These are phyloP conservation scores for Nicotiana paniculata DNA, from an alignment of 257 asterid genomes.

Conservation along the genomic window DNA sequence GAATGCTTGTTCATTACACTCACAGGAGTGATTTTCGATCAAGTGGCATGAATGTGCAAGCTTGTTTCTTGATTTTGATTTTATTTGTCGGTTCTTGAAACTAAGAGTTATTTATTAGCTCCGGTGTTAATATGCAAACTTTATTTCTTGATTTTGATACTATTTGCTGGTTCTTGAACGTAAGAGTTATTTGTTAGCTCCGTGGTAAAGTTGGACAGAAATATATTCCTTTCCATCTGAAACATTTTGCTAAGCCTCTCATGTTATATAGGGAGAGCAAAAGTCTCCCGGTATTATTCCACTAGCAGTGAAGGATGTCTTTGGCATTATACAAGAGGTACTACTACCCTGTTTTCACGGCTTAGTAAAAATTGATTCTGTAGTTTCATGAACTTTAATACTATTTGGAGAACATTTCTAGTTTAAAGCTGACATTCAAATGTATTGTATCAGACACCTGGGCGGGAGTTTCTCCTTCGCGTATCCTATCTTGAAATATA, in stretches of 20 bases:
- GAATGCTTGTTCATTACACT: neutral
- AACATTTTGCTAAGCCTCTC: neutral
- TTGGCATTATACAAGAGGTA: constrained; percentile 87
- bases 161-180: neutral
- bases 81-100: neutral
- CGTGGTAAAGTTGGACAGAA: neutral
- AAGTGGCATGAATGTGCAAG: neutral
- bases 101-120: neutral
- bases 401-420: constrained; percentile 5
- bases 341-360: constrained; percentile 7
- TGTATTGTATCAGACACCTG: constrained; percentile 55
- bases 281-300: constrained; percentile 90
- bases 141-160: neutral
- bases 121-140: neutral
- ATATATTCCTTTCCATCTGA: neutral
- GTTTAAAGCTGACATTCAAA: constrained; percentile 14
- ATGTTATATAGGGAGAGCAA: constrained; percentile 68
- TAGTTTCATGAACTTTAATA: neutral
- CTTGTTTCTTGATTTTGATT: neutral
- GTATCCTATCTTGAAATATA: constrained; percentile 83
- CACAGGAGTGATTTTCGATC: neutral
- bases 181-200: neutral
- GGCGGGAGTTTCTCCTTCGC: constrained; percentile 78
- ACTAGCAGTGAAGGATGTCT: constrained; percentile 75
- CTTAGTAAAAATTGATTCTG: constrained; percentile 5